These are phyloP conservation scores for Fomitopsis betulina DNA, from an alignment of 1,284 basidiomycete genomes.

Conservation along the genomic window DNA sequence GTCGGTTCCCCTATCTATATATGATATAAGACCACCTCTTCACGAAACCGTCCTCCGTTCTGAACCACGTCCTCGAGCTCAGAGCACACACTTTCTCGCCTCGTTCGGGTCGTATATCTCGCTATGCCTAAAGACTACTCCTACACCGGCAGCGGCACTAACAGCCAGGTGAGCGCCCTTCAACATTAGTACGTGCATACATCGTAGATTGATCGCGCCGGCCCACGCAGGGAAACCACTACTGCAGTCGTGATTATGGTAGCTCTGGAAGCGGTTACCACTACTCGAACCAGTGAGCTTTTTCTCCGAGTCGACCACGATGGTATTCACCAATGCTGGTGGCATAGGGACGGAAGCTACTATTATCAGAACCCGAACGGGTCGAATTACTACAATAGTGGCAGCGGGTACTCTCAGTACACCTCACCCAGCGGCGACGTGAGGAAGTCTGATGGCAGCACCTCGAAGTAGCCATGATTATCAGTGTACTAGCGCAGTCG, in stretches of 20 bases:
- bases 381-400: constrained; percentile 12
- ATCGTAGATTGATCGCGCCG: background rate
- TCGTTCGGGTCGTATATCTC: background rate
- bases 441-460: background rate
- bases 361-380: constrained; percentile 12
- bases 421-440: constrained; percentile 8
- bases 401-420: constrained; percentile 9
- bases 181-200: background rate
- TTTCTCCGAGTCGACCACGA: background rate
- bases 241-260: constrained; percentile 18
- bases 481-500: too few relatives aligned
- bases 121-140: constrained; percentile 12
- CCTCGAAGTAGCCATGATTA: background rate
- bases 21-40: background rate
- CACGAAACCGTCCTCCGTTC: background rate
- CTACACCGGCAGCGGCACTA: constrained; percentile 18
- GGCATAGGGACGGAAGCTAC: constrained; percentile 12
- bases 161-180: constrained; percentile 17
- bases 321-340: background rate
- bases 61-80: background rate
- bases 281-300: constrained; percentile 23
- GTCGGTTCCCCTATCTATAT: background rate
- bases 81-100: background rate
- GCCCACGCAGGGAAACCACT: constrained; percentile 22
- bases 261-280: constrained; percentile 22